Evolutionary conservation across 2,329 filamentous ascomycete species (phyloP).

Genomic region (Botryosphaeria dothidea): DNA sequence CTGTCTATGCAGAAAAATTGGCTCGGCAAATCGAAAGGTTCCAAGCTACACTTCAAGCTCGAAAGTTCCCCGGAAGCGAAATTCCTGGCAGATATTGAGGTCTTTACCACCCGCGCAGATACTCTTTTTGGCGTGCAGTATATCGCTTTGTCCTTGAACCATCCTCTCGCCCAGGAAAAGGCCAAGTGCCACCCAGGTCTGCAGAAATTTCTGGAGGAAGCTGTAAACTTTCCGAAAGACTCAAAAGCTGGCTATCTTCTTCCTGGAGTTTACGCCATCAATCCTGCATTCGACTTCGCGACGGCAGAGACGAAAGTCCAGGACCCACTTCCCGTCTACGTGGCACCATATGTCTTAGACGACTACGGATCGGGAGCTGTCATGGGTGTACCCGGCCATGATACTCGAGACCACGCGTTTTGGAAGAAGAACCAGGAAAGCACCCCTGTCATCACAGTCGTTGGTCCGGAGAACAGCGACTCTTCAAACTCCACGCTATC

Average conservation of each 20-base stretch:
- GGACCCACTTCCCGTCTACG: conserved; percentile 70
- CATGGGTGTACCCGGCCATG: conserved; percentile 90
- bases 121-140: conserved; percentile 89
- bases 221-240: conserved; percentile 55
- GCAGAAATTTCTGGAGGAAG: conserved; percentile 64
- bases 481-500: conserved; percentile 29
- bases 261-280: conserved; percentile 39
- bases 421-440: conserved; percentile 70
- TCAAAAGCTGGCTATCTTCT: conserved; percentile 68
- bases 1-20: conserved; percentile 83
- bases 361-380: conserved; percentile 86
- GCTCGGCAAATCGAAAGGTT: conserved; percentile 78
- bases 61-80: conserved; percentile 38
- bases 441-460: conserved; percentile 54
- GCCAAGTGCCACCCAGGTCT: conserved; percentile 63
- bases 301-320: conserved; percentile 54
- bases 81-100: conserved; percentile 58
- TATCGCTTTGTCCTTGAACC: conserved; percentile 72
- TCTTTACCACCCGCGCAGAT: conserved; percentile 84
- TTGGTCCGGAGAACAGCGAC: conserved; percentile 10
- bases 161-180: conserved; percentile 66
- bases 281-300: conserved; percentile 54
- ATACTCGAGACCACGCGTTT: conserved; percentile 75
- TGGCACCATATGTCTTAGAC: conserved; percentile 80
- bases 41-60: conserved; percentile 70